Evolutionary conservation across 768 basidiomycete species (phyloP).

Genomic region (Trametes elegans): DNA sequence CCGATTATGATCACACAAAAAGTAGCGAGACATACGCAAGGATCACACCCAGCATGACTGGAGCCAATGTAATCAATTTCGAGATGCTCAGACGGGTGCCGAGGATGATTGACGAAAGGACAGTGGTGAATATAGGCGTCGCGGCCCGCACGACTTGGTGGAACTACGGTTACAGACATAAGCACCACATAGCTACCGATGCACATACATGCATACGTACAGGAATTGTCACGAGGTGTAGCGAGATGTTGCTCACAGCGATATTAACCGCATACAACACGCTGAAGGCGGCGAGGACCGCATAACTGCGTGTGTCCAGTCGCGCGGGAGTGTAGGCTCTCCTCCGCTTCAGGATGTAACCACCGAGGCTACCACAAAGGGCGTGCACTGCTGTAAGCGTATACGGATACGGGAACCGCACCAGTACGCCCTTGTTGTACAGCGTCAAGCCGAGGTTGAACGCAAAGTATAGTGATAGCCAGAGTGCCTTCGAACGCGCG

Average conservation of each 20-base stretch:
- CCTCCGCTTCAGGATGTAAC: slow-evolving; percentile 57
- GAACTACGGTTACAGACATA: slow-evolving; percentile 58
- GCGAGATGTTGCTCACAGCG: slow-evolving; percentile 87
- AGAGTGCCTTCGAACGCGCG: slow-evolving; percentile 38
- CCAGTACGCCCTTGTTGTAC: slow-evolving; percentile 92
- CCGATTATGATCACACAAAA: not conserved
- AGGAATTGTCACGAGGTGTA: slow-evolving; percentile 86
- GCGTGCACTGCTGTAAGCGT: slow-evolving; percentile 92
- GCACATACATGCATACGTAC: slow-evolving; percentile 43
- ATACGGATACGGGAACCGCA: slow-evolving; percentile 94
- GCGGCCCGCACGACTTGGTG: slow-evolving; percentile 95
- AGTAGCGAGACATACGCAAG: slow-evolving; percentile 63
- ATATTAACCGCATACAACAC: slow-evolving; percentile 93
- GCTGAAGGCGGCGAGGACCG: slow-evolving; percentile 78
- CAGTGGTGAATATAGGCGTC: slow-evolving; percentile 89
- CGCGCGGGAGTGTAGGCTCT: slow-evolving; percentile 59
- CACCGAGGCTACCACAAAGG: slow-evolving; percentile 80
- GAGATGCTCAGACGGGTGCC: slow-evolving; percentile 53
- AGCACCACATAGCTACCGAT: not conserved
- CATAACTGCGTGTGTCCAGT: slow-evolving; percentile 48
- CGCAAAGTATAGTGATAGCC: slow-evolving; percentile 82
- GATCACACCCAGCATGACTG: slow-evolving; percentile 87
- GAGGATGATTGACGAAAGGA: slow-evolving; percentile 70
- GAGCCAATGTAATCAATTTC: slow-evolving; percentile 73
- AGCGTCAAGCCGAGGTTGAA: slow-evolving; percentile 92